Percentiles rank a stretch among this genome's conserved stretches.
phyloP scores from a whole-genome alignment of 129 eudicot species.

The Daucus carota region DH1_v3.0 NC_030386.2:26323001-26323500 shows the following conservation, averaged over 20 bases:
- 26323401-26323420: slow-evolving; percentile 76
- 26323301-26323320: slow-evolving; percentile 29
- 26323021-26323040: slow-evolving; percentile 90
- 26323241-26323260: slow-evolving; percentile 54
- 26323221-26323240: slow-evolving; percentile 82
- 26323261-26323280: slow-evolving; percentile 21
- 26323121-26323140: slow-evolving; percentile 90
- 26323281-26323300: slow-evolving; percentile 24
- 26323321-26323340: slow-evolving; percentile 35
- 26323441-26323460: slow-evolving; percentile 1
- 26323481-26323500: too few species aligned
- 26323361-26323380: slow-evolving; percentile 59
- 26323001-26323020: slow-evolving; percentile 82
- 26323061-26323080: slow-evolving; percentile 89
- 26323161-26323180: slow-evolving; percentile 99
- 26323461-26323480: slow-evolving; percentile 15
- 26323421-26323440: slow-evolving; percentile 73
- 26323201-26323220: slow-evolving; percentile 91
- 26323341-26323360: slow-evolving; percentile 37
- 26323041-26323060: slow-evolving; percentile 98
- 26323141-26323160: slow-evolving; percentile 97
- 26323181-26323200: slow-evolving; percentile 95
- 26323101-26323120: slow-evolving; percentile 96
- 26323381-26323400: slow-evolving; percentile 63
- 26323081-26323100: slow-evolving; percentile 94